These are phyloP conservation scores for Hsuehochloa calcarea DNA, from an alignment of 176 grass and related monocot genomes.

Conservation along the genomic window DNA sequence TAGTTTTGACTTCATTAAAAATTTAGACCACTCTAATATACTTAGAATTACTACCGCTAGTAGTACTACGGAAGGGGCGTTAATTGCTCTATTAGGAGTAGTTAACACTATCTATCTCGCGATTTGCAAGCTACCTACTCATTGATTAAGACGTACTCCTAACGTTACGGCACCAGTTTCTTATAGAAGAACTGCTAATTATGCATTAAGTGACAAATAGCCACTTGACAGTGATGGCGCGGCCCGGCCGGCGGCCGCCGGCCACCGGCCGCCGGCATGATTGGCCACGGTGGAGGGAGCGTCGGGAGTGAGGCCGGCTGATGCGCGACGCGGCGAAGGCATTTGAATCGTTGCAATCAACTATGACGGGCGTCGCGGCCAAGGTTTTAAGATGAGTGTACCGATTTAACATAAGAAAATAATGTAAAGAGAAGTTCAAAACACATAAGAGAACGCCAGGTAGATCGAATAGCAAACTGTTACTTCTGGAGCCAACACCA, in stretches of 20 bases:
- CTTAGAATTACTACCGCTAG: not conserved
- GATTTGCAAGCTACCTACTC: constrained; percentile 9
- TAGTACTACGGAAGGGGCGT: not conserved
- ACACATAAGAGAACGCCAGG: too few relatives aligned
- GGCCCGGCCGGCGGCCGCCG: not conserved
- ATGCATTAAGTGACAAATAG: not conserved
- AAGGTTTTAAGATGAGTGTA: too few relatives aligned
- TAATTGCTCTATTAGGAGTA: not conserved
- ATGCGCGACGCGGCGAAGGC: not conserved
- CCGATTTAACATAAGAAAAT: too few relatives aligned
- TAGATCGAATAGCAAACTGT: too few relatives aligned
- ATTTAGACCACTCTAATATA: not conserved
- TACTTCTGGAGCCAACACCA: too few relatives aligned
- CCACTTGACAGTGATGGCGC: not conserved
- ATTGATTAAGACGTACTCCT: constrained; percentile 13
- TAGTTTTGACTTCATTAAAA: not conserved
- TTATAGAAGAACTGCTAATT: not conserved
- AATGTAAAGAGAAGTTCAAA: too few relatives aligned
- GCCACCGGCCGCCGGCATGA: not conserved
- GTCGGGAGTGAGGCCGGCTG: not conserved
- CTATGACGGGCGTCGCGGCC: not conserved
- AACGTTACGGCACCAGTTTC: not conserved
- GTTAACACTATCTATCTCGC: not conserved
- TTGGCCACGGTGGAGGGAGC: not conserved
- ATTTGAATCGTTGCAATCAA: not conserved